Conservation (phyloP, 352 stramenopile species). For the Pythium apleroticum region DNA sequence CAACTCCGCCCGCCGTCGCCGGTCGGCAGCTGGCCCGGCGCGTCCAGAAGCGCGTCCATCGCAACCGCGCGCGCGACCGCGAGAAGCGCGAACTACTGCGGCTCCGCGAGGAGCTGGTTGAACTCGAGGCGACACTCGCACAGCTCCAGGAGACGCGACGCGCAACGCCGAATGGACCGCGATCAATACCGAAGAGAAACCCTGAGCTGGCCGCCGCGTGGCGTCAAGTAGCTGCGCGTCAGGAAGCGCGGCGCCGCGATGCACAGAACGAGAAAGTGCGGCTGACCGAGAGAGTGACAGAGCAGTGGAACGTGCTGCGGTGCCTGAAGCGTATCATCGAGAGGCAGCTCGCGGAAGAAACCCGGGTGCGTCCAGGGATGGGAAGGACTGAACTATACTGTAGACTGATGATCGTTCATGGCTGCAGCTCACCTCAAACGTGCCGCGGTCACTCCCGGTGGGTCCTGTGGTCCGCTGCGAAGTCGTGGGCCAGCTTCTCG, state of each 20-base stretch:
- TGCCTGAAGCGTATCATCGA: slow-evolving; percentile 14
- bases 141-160: background rate
- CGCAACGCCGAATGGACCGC: background rate
- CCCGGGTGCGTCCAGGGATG: background rate
- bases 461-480: background rate
- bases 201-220: slow-evolving; percentile 5
- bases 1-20: background rate
- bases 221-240: background rate
- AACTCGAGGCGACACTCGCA: slow-evolving; percentile 1
- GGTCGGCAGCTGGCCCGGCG: background rate
- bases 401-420: background rate
- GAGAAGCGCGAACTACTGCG: slow-evolving; percentile 10
- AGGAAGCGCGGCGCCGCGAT: background rate
- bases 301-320: slow-evolving; percentile 5
- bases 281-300: slow-evolving; percentile 4
- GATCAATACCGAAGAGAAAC: background rate
- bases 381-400: no score
- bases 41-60: slow-evolving; percentile 5
- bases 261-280: slow-evolving; percentile 8
- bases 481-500: background rate
- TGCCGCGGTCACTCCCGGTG: no score
- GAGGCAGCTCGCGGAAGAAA: slow-evolving; percentile 5
- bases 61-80: slow-evolving; percentile 10
- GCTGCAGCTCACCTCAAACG: no score
- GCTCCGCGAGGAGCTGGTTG: slow-evolving; percentile 2